A percentile compares a stretch with the other conserved stretches of the same genome.
Conservation (phyloP, 331 rosid genomes). For the Phaseolus coccineus region DNA sequence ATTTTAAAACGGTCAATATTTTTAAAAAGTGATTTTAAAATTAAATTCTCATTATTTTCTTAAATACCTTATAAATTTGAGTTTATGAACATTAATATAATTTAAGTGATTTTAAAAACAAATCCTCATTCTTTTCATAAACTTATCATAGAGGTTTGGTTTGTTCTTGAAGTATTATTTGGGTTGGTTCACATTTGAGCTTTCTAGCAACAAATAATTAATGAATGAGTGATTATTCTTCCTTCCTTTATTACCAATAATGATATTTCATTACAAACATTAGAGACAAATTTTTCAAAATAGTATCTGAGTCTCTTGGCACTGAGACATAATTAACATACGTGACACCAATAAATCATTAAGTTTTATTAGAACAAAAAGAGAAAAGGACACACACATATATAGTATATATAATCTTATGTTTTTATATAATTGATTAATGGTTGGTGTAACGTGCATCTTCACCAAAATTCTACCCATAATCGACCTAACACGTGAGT, state of each 20-base stretch:
- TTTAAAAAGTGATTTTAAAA: too few species aligned
- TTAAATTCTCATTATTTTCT: too few species aligned
- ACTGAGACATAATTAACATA: not conserved
- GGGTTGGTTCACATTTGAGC: not conserved
- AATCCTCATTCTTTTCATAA: too few species aligned
- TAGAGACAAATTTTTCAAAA: not conserved
- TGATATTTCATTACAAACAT: not conserved
- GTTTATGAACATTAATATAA: too few species aligned
- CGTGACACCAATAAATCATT: slow-evolving; percentile 4
- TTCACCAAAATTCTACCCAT: slow-evolving; percentile 40
- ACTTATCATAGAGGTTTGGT: not conserved
- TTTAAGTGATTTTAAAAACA: too few species aligned
- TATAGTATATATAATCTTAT: not conserved
- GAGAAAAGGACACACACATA: not conserved
- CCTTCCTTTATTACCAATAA: not conserved
- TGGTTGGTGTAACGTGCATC: slow-evolving; percentile 34
- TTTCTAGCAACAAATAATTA: not conserved
- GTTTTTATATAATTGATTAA: too few species aligned
- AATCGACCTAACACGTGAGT: slow-evolving; percentile 47
- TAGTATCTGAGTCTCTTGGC: not conserved
- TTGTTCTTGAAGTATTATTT: not conserved
- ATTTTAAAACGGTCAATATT: too few species aligned
- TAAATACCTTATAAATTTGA: too few species aligned
- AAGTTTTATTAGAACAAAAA: not conserved
- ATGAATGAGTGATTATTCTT: not conserved